Evolutionary conservation across 495 filamentous ascomycete genomes (phyloP).

Genomic region (Pyronema domesticum): DNA sequence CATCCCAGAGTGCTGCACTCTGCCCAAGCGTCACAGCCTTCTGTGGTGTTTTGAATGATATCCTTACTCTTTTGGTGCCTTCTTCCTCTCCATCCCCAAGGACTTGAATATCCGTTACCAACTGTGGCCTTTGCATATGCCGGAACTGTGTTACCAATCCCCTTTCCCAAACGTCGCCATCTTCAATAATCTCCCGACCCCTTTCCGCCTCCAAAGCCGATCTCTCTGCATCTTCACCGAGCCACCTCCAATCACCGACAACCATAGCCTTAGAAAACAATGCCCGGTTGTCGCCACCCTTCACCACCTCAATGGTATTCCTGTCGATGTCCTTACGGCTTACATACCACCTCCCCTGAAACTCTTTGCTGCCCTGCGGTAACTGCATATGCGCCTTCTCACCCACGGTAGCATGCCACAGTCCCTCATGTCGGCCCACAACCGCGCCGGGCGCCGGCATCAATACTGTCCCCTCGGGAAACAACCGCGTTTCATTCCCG

Average conservation of each 20-base stretch:
- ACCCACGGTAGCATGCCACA: constrained; percentile 23
- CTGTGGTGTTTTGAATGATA: constrained; percentile 16
- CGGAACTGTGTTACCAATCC: constrained; percentile 20
- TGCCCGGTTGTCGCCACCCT: constrained; percentile 18
- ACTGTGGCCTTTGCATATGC: constrained; percentile 18
- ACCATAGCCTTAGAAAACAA: constrained; percentile 21
- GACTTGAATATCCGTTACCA: constrained; percentile 9
- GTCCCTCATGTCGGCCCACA: constrained; percentile 16
- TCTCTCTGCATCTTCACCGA: constrained; percentile 17
- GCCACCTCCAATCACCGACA: constrained; percentile 18
- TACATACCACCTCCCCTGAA: constrained; percentile 20
- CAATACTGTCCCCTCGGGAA: not conserved
- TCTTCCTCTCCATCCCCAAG: constrained; percentile 3
- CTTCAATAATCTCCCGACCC: not conserved
- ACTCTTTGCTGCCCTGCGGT: constrained; percentile 16
- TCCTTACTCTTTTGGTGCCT: constrained; percentile 8
- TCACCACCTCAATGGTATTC: constrained; percentile 20
- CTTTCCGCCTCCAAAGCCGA: constrained; percentile 4
- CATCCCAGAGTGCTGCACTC: constrained; percentile 20
- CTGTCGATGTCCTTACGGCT: constrained; percentile 14
- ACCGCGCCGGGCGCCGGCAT: constrained; percentile 8
- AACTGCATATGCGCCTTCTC: constrained; percentile 18
- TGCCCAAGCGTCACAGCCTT: constrained; percentile 18
- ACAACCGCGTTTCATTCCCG: constrained; percentile 4
- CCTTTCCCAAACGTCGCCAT: constrained; percentile 8